Evolutionary conservation across 2,329 filamentous ascomycete genomes (phyloP).

Genomic region (Sclerotinia minor): DNA sequence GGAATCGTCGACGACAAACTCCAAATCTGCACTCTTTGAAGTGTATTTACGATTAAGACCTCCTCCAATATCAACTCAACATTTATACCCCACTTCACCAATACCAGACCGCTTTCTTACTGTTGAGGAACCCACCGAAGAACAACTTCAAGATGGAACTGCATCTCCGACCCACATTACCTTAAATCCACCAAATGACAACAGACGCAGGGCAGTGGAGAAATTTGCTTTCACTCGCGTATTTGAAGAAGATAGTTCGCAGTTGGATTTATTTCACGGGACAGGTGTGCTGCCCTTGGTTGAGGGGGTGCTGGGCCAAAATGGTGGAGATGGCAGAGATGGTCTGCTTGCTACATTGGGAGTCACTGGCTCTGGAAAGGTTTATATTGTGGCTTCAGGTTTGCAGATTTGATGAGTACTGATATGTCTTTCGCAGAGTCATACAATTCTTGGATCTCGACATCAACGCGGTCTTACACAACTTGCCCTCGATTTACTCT

Average conservation of each 20-base stretch:
- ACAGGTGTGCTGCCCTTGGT: conserved; percentile 74
- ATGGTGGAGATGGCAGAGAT: conserved; percentile 78
- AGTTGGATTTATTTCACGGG: conserved; percentile 83
- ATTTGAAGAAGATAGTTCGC: conserved; percentile 81
- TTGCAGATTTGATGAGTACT: not conserved
- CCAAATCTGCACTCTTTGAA: conserved; percentile 70
- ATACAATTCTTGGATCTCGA: conserved; percentile 90
- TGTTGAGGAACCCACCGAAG: conserved; percentile 61
- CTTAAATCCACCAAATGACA: conserved; percentile 77
- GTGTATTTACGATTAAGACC: conserved; percentile 85
- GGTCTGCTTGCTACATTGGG: conserved; percentile 88
- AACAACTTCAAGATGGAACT: conserved; percentile 43
- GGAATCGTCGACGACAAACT: conserved; percentile 46
- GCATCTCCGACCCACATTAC: conserved; percentile 68
- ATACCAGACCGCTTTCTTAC: conserved; percentile 70
- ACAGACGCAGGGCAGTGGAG: conserved; percentile 82
- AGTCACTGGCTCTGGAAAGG: conserved; percentile 95
- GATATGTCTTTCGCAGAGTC: conserved; percentile 60
- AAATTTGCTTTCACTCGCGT: conserved; percentile 93
- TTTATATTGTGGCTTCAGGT: conserved; percentile 43
- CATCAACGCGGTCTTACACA: conserved; percentile 87
- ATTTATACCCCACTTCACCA: conserved; percentile 43
- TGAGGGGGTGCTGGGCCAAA: conserved; percentile 74
- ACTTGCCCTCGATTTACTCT: conserved; percentile 85
- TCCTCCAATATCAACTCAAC: conserved; percentile 47